Evolutionary conservation across 352 stramenopile species (phyloP).

Genomic region (Globisporangium camurandrum): DNA sequence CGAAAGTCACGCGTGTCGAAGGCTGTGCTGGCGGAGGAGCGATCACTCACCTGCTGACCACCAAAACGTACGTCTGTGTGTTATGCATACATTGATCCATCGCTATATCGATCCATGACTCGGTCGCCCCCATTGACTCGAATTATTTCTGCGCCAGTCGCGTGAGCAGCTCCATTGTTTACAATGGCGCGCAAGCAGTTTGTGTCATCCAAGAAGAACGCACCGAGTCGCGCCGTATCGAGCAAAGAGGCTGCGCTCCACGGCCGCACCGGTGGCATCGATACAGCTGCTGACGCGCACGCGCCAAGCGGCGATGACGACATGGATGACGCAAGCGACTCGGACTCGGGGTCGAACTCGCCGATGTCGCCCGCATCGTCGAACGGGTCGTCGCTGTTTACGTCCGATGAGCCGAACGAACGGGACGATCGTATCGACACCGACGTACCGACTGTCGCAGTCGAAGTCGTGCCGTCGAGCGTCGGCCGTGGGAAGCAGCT

Average conservation of each 20-base stretch:
- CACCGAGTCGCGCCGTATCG: slow-evolving; percentile 65
- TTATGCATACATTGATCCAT: no score
- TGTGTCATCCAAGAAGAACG: slow-evolving; percentile 85
- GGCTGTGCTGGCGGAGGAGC: no score
- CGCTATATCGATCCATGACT: no score
- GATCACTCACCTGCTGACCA: no score
- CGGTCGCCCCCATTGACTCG: no score
- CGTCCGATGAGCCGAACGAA: slow-evolving; percentile 27
- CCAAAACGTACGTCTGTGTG: no score
- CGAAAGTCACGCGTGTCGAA: no score
- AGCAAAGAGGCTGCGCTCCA: slow-evolving; percentile 79
- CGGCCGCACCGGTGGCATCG: slow-evolving; percentile 21
- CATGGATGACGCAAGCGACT: slow-evolving; percentile 16
- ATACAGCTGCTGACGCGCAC: slow-evolving; percentile 18
- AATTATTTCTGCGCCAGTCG: no score
- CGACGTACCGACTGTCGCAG: slow-evolving; percentile 18
- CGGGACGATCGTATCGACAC: slow-evolving; percentile 13
- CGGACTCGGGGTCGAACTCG: slow-evolving; percentile 14
- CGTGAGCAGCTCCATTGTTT: no score
- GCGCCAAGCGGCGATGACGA: slow-evolving; percentile 18
- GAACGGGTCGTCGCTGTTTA: slow-evolving; percentile 19
- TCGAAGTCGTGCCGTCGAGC: slow-evolving; percentile 67
- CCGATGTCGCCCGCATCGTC: slow-evolving; percentile 21
- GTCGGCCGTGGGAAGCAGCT: slow-evolving; percentile 75
- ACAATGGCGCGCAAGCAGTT: slow-evolving; percentile 79